phyloP scores from a whole-genome alignment of 2,329 filamentous ascomycete species.

The Phialophora expanda region DNA sequence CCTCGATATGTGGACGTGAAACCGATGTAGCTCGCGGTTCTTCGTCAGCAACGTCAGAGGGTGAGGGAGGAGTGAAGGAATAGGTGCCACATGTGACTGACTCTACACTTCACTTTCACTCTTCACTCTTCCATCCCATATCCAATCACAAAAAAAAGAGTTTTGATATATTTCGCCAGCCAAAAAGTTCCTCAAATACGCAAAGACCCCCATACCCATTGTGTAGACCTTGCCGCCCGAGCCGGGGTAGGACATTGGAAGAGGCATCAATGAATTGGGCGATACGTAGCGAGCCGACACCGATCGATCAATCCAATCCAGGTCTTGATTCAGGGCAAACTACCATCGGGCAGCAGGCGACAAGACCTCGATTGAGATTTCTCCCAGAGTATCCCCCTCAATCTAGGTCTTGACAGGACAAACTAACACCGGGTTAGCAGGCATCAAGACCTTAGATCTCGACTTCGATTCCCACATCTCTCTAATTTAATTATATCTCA shows the following conservation, averaged over 20 bases:
- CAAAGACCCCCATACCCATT: constrained; percentile 12
- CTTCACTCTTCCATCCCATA: background rate
- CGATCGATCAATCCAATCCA: constrained; percentile 1
- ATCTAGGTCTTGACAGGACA: background rate
- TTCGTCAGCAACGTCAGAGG: too few relatives aligned
- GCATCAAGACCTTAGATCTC: background rate
- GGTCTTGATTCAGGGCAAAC: constrained; percentile 9
- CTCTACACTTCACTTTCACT: background rate
- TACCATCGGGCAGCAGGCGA: constrained; percentile 9
- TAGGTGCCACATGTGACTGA: background rate
- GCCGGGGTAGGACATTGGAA: constrained; percentile 14
- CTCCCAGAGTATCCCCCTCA: background rate
- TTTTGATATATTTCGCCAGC: background rate
- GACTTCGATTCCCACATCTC: background rate
- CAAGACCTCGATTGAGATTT: constrained; percentile 10
- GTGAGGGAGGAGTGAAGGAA: background rate
- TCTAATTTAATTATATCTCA: background rate
- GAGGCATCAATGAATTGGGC: constrained; percentile 8
- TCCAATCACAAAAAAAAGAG: background rate
- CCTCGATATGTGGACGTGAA: background rate
- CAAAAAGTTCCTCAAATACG: constrained; percentile 5
- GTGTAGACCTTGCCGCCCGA: constrained; percentile 13
- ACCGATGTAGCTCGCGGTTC: too few relatives aligned
- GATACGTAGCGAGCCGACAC: constrained; percentile 2
- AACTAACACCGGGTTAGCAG: constrained; percentile 1